A percentile compares a stretch with the other conserved stretches of the same genome.
phyloP scores from a whole-genome alignment of 1,284 basidiomycete genomes.

The Cryptococcus maquisensis region DNA sequence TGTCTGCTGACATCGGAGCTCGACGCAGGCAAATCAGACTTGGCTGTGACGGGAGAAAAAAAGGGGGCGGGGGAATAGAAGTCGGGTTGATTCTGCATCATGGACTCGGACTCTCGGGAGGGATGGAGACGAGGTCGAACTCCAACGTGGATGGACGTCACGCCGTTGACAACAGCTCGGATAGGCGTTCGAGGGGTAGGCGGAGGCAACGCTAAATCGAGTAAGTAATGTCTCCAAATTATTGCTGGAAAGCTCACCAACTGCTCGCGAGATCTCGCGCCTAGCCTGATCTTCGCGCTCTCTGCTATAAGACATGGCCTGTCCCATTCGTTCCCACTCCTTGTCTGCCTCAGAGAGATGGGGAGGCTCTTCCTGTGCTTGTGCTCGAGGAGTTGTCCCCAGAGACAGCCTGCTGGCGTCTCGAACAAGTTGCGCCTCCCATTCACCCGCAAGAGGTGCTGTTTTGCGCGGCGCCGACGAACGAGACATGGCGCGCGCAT shows the following conservation, averaged over 20 bases:
- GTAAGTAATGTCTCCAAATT: neutral
- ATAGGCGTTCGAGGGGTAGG: slow-evolving; percentile 26
- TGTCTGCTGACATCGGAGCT: slow-evolving; percentile 10
- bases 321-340: slow-evolving; percentile 31
- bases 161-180: slow-evolving; percentile 28
- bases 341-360: slow-evolving; percentile 7
- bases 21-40: neutral
- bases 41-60: slow-evolving; percentile 16
- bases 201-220: slow-evolving; percentile 31
- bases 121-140: slow-evolving; percentile 37
- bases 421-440: slow-evolving; percentile 13
- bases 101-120: slow-evolving; percentile 19
- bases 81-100: slow-evolving; percentile 33
- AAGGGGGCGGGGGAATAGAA: slow-evolving; percentile 16
- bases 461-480: slow-evolving; percentile 4
- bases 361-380: slow-evolving; percentile 4
- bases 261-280: slow-evolving; percentile 22
- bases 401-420: slow-evolving; percentile 8
- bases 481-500: neutral
- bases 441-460: slow-evolving; percentile 11
- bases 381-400: neutral
- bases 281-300: slow-evolving; percentile 27
- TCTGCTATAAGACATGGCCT: slow-evolving; percentile 18
- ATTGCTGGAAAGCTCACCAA: slow-evolving; percentile 20
- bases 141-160: slow-evolving; percentile 37